Evolutionary conservation across 805 yeast genomes (phyloP).

Genomic region (Yamadazyma scolyti): DNA sequence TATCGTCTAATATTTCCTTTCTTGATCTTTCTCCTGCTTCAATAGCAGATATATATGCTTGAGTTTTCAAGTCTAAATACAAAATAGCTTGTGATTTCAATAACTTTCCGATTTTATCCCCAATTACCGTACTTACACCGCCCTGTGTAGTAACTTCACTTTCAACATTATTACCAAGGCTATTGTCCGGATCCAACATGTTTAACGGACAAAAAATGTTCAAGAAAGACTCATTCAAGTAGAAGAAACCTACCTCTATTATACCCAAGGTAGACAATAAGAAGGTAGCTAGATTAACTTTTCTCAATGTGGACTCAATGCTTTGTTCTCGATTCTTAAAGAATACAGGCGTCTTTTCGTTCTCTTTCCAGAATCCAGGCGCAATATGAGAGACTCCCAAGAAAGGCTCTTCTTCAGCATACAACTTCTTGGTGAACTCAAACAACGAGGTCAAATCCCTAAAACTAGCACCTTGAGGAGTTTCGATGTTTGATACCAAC

Average conservation of each 20-base stretch:
- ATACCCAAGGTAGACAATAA: conserved; percentile 83
- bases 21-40: conserved; percentile 60
- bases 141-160: conserved; percentile 30
- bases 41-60: conserved; percentile 87
- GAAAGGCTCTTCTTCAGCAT: conserved; percentile 69
- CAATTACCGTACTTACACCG: conserved; percentile 27
- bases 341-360: conserved; percentile 54
- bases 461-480: conserved; percentile 64
- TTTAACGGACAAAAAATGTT: conserved; percentile 83
- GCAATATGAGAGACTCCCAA: conserved; percentile 66
- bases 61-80: conserved; percentile 86
- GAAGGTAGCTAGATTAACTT: conserved; percentile 85
- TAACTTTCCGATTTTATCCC: conserved; percentile 51
- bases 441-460: conserved; percentile 70
- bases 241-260: conserved; percentile 82
- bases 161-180: conserved; percentile 33
- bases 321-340: conserved; percentile 60
- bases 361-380: conserved; percentile 67
- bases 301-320: conserved; percentile 64
- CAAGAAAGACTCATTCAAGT: conserved; percentile 77
- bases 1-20: conserved; percentile 65
- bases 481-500: conserved; percentile 61
- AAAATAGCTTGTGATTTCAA: conserved; percentile 78
- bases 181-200: conserved; percentile 47
- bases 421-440: conserved; percentile 70